phyloP scores from a whole-genome alignment of 192 early-diverging fungal genomes.

The Rhizophagus sp. region DNA sequence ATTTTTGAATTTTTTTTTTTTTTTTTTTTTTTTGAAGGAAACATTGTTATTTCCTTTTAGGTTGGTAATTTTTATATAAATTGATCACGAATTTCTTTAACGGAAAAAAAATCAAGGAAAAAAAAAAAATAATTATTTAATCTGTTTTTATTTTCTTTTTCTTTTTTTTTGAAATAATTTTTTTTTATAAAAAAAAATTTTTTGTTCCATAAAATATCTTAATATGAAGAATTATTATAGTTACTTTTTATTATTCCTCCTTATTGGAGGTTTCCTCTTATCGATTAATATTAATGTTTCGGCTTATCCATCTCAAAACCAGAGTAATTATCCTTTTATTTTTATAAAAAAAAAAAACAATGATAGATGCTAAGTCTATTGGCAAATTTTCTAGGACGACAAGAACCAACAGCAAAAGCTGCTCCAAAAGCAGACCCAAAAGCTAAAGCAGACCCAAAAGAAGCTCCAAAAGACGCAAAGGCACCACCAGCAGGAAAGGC shows the following conservation, averaged over 20 bases:
- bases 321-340: not conserved
- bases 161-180: not conserved
- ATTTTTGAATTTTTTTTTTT: too few species aligned
- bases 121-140: too few species aligned
- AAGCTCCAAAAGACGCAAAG: too few species aligned
- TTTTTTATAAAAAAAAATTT: not conserved
- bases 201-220: not conserved
- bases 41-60: too few species aligned
- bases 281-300: not conserved
- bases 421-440: too few species aligned
- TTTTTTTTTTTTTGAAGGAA: too few species aligned
- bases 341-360: not conserved
- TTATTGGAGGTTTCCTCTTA: not conserved
- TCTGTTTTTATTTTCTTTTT: not conserved
- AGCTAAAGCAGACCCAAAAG: too few species aligned
- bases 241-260: not conserved
- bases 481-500: too few species aligned
- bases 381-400: not conserved
- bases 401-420: not conserved
- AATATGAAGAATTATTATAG: not conserved
- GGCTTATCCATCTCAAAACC: not conserved
- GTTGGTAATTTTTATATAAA: too few species aligned
- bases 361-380: not conserved
- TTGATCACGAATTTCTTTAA: too few species aligned
- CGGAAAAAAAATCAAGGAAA: too few species aligned